Conservation (phyloP, 495 filamentous ascomycete species). For the Neurospora africana region DNA sequence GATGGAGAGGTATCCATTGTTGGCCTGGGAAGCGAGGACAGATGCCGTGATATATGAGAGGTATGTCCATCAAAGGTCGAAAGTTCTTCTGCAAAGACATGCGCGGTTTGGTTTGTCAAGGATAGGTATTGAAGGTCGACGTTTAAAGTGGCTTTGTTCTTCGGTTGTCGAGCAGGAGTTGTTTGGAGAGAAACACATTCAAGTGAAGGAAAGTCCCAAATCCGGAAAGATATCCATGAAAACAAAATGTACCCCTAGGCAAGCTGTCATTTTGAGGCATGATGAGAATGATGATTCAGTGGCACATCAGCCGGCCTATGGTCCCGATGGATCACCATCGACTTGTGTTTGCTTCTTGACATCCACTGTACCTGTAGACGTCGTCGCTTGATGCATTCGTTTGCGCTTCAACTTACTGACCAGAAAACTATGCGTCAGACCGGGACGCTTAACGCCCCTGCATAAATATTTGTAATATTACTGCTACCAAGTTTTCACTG, state of each 20-base stretch:
- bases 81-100: background rate
- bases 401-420: background rate
- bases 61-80: background rate
- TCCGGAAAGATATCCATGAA: background rate
- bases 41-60: background rate
- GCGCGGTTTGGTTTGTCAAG: background rate
- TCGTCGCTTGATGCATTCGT: background rate
- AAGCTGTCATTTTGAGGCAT: background rate
- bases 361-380: background rate
- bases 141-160: background rate
- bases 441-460: background rate
- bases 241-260: background rate
- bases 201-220: background rate
- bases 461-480: background rate
- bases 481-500: background rate
- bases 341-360: background rate
- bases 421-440: background rate
- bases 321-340: background rate
- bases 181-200: background rate
- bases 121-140: background rate
- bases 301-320: background rate
- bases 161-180: fast-evolving
- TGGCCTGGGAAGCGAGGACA: background rate
- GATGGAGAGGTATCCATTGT: background rate
- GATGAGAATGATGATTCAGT: background rate